These are phyloP conservation scores for Quercus rubra DNA, from an alignment of 306 rosid genomes.

Conservation along the genomic window DNA sequence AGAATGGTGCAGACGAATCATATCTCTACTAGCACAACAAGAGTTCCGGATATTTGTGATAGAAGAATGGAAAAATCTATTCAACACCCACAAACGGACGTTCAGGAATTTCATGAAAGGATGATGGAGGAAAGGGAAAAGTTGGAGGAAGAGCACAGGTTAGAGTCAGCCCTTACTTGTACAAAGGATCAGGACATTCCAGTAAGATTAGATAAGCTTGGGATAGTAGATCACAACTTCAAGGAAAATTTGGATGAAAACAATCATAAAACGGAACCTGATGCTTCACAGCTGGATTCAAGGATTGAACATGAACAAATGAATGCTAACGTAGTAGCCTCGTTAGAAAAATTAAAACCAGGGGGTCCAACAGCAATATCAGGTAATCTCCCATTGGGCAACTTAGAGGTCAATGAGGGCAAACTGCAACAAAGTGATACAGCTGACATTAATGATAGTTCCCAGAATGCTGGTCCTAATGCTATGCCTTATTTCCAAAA, in stretches of 20 bases:
- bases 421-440: not conserved
- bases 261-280: not conserved
- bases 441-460: not conserved
- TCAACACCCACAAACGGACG: not conserved
- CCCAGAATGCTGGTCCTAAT: constrained; percentile 11
- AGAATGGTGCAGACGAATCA: not conserved
- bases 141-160: not conserved
- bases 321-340: not conserved
- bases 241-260: not conserved
- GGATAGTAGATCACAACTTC: not conserved
- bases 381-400: not conserved
- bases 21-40: not conserved
- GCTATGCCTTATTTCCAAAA: constrained; percentile 22
- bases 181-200: not conserved
- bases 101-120: not conserved
- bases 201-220: not conserved
- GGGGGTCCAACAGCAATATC: not conserved
- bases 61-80: not conserved
- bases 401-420: not conserved
- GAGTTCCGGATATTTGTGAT: not conserved
- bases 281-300: not conserved
- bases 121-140: not conserved
- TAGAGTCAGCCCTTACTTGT: not conserved
- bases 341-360: not conserved
- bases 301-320: not conserved